These are phyloP conservation scores for Camelina hispida DNA, from an alignment of 345 rosid genomes.

Conservation along the genomic window DNA sequence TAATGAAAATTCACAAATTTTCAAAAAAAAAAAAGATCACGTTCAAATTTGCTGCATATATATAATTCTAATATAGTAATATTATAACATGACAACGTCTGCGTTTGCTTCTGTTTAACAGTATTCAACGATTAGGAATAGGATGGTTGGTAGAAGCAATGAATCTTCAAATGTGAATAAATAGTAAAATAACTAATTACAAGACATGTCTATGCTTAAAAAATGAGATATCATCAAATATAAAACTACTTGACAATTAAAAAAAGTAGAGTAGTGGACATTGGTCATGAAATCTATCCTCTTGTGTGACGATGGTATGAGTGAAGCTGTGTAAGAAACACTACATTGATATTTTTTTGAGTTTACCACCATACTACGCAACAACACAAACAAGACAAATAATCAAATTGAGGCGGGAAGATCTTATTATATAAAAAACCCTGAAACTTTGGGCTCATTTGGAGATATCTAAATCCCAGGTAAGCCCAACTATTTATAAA, in stretches of 20 bases:
- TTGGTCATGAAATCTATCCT: background rate
- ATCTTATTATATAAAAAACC: background rate
- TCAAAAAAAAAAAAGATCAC: too few species aligned
- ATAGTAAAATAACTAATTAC: background rate
- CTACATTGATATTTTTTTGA: background rate
- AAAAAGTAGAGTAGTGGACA: constrained; percentile 2
- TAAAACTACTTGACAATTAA: background rate
- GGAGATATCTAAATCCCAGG: background rate
- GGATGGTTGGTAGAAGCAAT: background rate
- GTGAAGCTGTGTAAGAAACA: background rate
- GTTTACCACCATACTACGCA: too few species aligned
- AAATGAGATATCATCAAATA: background rate
- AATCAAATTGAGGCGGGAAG: background rate
- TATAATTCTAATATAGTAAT: too few species aligned
- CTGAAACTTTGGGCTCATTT: background rate
- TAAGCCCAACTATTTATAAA: background rate
- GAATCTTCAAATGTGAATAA: background rate
- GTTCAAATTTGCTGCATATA: background rate
- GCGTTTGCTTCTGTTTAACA: background rate
- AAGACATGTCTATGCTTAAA: background rate
- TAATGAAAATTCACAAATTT: too few species aligned
- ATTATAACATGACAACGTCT: background rate
- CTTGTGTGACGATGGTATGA: background rate
- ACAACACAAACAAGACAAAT: background rate
- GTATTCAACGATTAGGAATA: too few species aligned